Conservation (phyloP, 1,284 basidiomycete genomes). For the Irpex sp. region DNA sequence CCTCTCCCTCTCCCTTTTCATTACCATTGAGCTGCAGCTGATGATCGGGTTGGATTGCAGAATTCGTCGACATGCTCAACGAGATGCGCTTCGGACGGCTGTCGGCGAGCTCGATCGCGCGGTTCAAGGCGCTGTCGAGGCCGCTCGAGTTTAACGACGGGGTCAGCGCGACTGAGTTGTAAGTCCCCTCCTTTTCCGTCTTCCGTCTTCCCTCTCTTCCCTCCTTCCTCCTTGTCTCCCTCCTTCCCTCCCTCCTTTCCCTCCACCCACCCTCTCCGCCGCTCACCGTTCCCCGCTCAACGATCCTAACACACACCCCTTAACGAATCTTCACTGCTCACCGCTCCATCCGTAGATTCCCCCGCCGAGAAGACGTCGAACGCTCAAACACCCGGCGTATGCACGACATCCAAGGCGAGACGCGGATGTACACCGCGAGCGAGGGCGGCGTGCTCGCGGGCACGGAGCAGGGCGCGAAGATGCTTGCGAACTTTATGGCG, state of each 20-base stretch:
- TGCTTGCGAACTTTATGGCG: constrained; percentile 32
- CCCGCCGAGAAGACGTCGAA: constrained; percentile 85
- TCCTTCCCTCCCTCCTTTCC: not conserved
- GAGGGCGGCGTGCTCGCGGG: constrained; percentile 46
- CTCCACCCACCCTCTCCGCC: too few species aligned
- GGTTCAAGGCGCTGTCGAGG: constrained; percentile 60
- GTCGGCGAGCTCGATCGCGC: constrained; percentile 45
- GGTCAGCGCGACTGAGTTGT: constrained; percentile 80
- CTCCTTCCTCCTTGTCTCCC: not conserved
- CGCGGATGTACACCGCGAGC: constrained; percentile 33
- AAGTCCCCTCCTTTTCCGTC: constrained; percentile 45
- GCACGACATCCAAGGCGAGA: constrained; percentile 24
- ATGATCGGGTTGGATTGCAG: constrained; percentile 26
- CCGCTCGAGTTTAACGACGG: constrained; percentile 61
- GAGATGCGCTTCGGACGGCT: constrained; percentile 86
- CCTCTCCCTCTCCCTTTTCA: too few species aligned
- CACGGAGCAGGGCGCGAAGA: constrained; percentile 27
- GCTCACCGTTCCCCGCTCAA: too few species aligned
- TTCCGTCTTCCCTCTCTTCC: not conserved
- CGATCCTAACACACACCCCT: too few species aligned
- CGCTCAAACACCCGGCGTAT: constrained; percentile 68
- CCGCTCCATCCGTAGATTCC: constrained; percentile 33
- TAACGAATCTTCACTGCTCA: not conserved
- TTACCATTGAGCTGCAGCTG: too few species aligned
- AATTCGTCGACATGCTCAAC: constrained; percentile 86